Evolutionary conservation across 345 rosid species (phyloP).

Genomic region (Lumnitzera racemosa): DNA sequence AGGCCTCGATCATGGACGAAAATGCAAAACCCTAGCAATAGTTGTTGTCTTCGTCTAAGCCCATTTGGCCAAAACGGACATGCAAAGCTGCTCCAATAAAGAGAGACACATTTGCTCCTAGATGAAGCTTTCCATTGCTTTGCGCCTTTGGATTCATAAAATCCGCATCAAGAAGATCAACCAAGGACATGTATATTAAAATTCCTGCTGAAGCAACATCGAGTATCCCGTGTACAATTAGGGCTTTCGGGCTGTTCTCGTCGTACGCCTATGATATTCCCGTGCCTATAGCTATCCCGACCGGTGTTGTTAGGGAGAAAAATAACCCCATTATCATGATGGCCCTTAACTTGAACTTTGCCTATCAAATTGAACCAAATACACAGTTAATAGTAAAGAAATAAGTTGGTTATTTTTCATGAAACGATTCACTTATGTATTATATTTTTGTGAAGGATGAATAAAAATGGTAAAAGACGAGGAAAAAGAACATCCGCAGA

Average conservation of each 20-base stretch:
- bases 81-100: slow-evolving; percentile 49
- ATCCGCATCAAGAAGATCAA: slow-evolving; percentile 67
- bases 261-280: slow-evolving; percentile 38
- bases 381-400: no score
- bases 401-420: slow-evolving; percentile 11
- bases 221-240: slow-evolving; percentile 49
- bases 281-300: slow-evolving; percentile 60
- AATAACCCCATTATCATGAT: slow-evolving; percentile 57
- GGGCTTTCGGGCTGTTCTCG: slow-evolving; percentile 36
- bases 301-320: slow-evolving; percentile 59
- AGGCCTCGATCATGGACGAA: no score
- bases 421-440: slow-evolving; percentile 14
- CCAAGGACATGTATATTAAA: slow-evolving; percentile 70
- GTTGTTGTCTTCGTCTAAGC: slow-evolving; percentile 6
- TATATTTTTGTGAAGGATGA: no score
- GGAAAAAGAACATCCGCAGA: no score
- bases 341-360: slow-evolving; percentile 36
- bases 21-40: no score
- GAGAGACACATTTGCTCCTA: slow-evolving; percentile 48
- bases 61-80: slow-evolving; percentile 69
- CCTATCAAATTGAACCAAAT: slow-evolving; percentile 16
- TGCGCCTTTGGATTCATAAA: slow-evolving; percentile 54
- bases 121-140: slow-evolving; percentile 36
- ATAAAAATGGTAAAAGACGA: no score
- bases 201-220: slow-evolving; percentile 67